Conservation (phyloP, 2,329 filamentous ascomycete species). For the Hypocreales sp. region DNA sequence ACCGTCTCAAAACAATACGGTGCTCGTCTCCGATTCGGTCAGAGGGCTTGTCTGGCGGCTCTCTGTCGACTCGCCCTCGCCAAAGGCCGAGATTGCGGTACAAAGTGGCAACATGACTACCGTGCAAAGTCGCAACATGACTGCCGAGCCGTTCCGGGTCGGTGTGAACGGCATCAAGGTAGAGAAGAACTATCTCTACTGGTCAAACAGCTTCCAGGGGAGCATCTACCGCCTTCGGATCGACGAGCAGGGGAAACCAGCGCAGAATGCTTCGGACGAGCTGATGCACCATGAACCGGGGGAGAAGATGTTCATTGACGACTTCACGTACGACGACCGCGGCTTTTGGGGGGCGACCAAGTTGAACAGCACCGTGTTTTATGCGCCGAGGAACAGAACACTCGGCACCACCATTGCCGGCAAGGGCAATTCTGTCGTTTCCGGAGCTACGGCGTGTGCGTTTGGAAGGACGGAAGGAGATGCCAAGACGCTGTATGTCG, state of each 20-base stretch:
- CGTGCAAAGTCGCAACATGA: too few relatives aligned
- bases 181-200: not conserved
- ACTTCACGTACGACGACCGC: slow-evolving; percentile 1
- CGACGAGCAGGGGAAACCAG: not conserved
- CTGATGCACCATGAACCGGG: not conserved
- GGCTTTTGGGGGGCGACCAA: not conserved
- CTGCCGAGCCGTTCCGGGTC: not conserved
- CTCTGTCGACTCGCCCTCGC: not conserved
- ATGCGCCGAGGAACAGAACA: not conserved
- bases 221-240: not conserved
- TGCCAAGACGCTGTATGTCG: not conserved
- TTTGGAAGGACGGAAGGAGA: not conserved
- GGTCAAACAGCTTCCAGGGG: not conserved
- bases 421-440: not conserved
- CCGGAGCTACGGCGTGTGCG: not conserved
- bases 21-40: not conserved
- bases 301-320: not conserved
- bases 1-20: not conserved
- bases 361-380: not conserved
- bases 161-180: slow-evolving; percentile 2
- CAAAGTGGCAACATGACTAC: not conserved
- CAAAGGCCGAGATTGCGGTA: not conserved
- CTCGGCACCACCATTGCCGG: not conserved
- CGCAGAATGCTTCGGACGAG: not conserved
- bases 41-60: slow-evolving; percentile 1